phyloP scores from a whole-genome alignment of 805 yeast genomes.

The Helenozyma rhizophorensis region DNA sequence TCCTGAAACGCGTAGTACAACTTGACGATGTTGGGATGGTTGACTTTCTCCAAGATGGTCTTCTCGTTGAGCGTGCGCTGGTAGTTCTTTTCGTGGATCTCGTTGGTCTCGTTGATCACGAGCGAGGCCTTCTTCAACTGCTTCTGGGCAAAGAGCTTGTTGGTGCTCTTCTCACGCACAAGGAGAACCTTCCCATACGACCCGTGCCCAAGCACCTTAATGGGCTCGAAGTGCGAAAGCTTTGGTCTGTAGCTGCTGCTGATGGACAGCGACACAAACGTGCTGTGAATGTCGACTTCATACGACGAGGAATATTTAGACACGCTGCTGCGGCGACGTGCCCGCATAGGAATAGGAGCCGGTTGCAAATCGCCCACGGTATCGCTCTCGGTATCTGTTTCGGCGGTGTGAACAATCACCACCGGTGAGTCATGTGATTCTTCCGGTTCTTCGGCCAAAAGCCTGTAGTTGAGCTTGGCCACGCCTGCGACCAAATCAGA shows the following conservation, averaged over 20 bases:
- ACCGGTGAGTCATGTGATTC: no score
- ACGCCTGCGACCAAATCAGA: slow-evolving; percentile 10
- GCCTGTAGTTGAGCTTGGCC: slow-evolving; percentile 22
- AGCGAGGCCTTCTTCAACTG: slow-evolving; percentile 80
- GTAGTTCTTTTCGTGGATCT: slow-evolving; percentile 31
- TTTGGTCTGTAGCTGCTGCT: slow-evolving; percentile 11
- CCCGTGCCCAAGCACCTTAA: slow-evolving; percentile 80
- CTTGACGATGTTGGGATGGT: slow-evolving; percentile 77
- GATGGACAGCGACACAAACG: slow-evolving; percentile 27
- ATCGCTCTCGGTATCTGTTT: slow-evolving; percentile 13
- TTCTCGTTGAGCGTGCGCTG: slow-evolving; percentile 81
- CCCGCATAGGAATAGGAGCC: slow-evolving; percentile 7
- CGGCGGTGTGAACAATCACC: no score
- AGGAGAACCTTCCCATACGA: slow-evolving; percentile 84
- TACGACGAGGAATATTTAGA: slow-evolving; percentile 24
- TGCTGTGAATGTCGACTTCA: slow-evolving; percentile 29
- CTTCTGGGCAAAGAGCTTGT: slow-evolving; percentile 77
- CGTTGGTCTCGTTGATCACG: slow-evolving; percentile 41
- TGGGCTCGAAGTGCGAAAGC: slow-evolving; percentile 61
- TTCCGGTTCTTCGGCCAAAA: slow-evolving; percentile 20
- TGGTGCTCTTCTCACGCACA: slow-evolving; percentile 61
- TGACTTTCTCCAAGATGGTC: slow-evolving; percentile 60
- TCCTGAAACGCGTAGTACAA: slow-evolving; percentile 84
- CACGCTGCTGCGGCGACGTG: slow-evolving; percentile 16
- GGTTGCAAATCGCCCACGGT: slow-evolving; percentile 15